phyloP scores from a whole-genome alignment of 179 eudicot species.

The Beta corolliflora region DNA sequence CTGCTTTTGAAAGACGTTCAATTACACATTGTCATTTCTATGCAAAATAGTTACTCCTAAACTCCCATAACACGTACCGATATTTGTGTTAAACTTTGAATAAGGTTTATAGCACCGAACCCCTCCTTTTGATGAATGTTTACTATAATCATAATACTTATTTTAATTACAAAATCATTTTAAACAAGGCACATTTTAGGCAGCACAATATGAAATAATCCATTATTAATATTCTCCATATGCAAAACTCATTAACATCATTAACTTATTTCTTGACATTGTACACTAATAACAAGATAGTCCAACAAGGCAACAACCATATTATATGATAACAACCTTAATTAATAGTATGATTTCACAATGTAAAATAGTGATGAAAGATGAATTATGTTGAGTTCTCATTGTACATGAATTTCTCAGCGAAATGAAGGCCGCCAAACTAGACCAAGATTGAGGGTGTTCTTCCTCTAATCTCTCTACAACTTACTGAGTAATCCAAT shows the following conservation, averaged over 20 bases:
- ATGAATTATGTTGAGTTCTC: constrained; percentile 27
- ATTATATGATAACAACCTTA: not conserved
- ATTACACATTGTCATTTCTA: no score
- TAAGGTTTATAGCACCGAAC: no score
- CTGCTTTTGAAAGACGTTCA: no score
- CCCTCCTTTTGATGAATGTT: no score
- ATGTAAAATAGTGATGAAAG: not conserved
- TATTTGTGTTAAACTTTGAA: no score
- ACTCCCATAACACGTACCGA: no score
- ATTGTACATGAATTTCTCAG: constrained; percentile 14
- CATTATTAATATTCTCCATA: no score
- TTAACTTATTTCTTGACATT: not conserved
- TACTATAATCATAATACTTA: no score
- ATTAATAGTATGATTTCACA: not conserved
- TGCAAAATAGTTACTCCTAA: no score
- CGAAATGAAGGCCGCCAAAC: constrained; percentile 30
- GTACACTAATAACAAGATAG: not conserved
- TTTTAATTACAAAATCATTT: no score
- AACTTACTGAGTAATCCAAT: not conserved
- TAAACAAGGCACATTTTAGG: no score
- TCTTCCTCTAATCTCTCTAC: not conserved
- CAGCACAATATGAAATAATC: no score
- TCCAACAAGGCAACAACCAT: not conserved
- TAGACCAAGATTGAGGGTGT: constrained; percentile 16
- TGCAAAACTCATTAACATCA: not conserved